Evolutionary conservation across 2,329 filamentous ascomycete species (phyloP), one percentile per base, ranked within the genome.

Genomic region (Aureobasidium sp.): DNA sequence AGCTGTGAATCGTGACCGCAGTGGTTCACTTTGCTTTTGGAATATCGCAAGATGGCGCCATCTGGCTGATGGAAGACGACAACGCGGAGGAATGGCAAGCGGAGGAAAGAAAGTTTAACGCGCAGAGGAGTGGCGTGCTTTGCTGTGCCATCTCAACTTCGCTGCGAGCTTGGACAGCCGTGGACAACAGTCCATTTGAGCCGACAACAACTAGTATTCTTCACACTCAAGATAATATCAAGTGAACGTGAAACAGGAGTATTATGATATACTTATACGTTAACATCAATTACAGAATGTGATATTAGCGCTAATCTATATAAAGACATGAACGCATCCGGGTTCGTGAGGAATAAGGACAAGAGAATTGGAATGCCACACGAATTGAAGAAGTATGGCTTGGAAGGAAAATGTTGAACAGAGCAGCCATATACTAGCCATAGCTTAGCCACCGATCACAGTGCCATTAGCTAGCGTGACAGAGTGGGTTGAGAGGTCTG

Each of bases 381-480:
- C 12, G 29, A 57, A 34, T 14, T 14, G 29, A 20, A 57, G 9
- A 25, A 20, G 27, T 25, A 52, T 25, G 14, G 17, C 11, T n/a
- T 22, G 15, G 1, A 42, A 34, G 41, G 29, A 58, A 11, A 37
- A 20, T 29, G 36, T 25, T 14, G 0, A 29, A 27, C 11, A n/a
- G 2, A 31, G 6, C 55, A 48, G 12, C 12, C 29, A 15, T 20
- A 20, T 20, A 1, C 31, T 37, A 63, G n/a, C 14, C 20, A 5
- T 20, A 29, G 14, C 3, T 34, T 48, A 63, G n/a, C 44, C 53
- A 42, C 70, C 70, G 12, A 70, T 65, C 20, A 52, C 66, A 14
- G 69, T 70, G 11, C 70, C 70, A 36, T 70, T 70, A 11, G 51
- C 60, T 25, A 67, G 22, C 9, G 47, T 62, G 34, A 72, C 48